phyloP scores from a whole-genome alignment of 2,329 filamentous ascomycete genomes.

The Orbilia brochopaga region DNA sequence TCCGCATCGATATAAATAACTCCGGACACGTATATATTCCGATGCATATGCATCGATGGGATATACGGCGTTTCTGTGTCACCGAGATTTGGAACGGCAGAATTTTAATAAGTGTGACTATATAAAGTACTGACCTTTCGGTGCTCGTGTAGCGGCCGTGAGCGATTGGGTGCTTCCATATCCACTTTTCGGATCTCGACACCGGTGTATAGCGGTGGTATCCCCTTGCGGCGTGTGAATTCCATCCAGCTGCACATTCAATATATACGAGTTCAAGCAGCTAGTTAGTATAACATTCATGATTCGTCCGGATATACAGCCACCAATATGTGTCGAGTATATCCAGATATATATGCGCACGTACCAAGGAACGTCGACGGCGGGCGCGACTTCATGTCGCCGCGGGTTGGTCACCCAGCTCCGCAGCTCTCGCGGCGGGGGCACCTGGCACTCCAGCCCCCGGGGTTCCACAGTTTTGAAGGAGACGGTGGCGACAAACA shows the following conservation, averaged over 20 bases:
- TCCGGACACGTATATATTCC: too few species aligned
- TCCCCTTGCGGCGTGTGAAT: constrained; percentile 24
- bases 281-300: neutral
- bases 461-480: constrained; percentile 47
- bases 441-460: constrained; percentile 38
- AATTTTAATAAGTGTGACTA: too few species aligned
- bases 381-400: constrained; percentile 27
- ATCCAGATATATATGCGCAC: neutral
- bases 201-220: constrained; percentile 14
- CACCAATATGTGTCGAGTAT: neutral
- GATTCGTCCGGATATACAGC: neutral
- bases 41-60: too few species aligned
- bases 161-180: constrained; percentile 37
- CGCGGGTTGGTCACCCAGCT: constrained; percentile 38
- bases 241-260: constrained; percentile 37
- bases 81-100: too few species aligned
- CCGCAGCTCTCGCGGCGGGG: constrained; percentile 35
- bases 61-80: too few species aligned
- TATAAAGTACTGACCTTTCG: constrained; percentile 39
- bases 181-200: constrained; percentile 47
- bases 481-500: constrained; percentile 39
- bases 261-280: neutral
- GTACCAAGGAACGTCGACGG: constrained; percentile 46
- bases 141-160: constrained; percentile 36
- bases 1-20: too few species aligned